These are phyloP conservation scores for Pythium folliculosum DNA, from an alignment of 352 stramenopile genomes.

Conservation along the genomic window DNA sequence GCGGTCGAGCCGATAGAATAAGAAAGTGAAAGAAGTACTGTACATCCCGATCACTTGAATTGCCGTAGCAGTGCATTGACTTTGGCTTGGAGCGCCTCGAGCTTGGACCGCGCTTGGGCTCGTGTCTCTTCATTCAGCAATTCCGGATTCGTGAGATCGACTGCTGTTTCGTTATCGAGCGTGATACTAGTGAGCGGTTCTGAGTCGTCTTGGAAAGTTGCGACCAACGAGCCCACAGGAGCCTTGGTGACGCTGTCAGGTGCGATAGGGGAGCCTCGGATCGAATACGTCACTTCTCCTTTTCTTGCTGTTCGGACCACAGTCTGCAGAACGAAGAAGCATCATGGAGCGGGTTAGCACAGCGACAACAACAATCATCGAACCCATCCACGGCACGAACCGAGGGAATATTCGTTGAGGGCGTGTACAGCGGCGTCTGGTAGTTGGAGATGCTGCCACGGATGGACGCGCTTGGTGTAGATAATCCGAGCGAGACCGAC, in stretches of 20 bases:
- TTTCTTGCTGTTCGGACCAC: slow-evolving; percentile 70
- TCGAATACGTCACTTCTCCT: slow-evolving; percentile 74
- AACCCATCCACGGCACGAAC: slow-evolving; percentile 19
- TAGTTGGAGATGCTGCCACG: slow-evolving; percentile 30
- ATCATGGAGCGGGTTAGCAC: background rate
- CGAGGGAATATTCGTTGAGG: slow-evolving; percentile 34
- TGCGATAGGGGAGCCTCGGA: slow-evolving; percentile 66
- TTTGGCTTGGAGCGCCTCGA: slow-evolving; percentile 72
- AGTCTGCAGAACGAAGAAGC: slow-evolving; percentile 28
- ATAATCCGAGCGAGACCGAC: slow-evolving; percentile 16
- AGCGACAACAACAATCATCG: background rate
- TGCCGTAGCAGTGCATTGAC: slow-evolving; percentile 62
- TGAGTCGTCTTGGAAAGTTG: slow-evolving; percentile 52
- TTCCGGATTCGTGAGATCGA: slow-evolving; percentile 69
- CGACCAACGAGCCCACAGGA: slow-evolving; percentile 53
- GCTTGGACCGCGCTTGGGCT: slow-evolving; percentile 57
- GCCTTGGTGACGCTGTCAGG: slow-evolving; percentile 58
- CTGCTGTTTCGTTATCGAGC: slow-evolving; percentile 58
- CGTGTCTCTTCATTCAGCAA: slow-evolving; percentile 58
- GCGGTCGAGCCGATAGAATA: slow-evolving; percentile 46
- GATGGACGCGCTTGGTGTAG: slow-evolving; percentile 19
- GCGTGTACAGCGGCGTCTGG: slow-evolving; percentile 26
- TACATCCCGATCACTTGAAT: slow-evolving; percentile 43
- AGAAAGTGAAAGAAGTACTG: slow-evolving; percentile 18
- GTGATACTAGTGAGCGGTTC: slow-evolving; percentile 55